Evolutionary conservation across 148 eudicot species (phyloP), one percentile per base, ranked within the genome.

Genomic region (Talinum fruticosum): DNA sequence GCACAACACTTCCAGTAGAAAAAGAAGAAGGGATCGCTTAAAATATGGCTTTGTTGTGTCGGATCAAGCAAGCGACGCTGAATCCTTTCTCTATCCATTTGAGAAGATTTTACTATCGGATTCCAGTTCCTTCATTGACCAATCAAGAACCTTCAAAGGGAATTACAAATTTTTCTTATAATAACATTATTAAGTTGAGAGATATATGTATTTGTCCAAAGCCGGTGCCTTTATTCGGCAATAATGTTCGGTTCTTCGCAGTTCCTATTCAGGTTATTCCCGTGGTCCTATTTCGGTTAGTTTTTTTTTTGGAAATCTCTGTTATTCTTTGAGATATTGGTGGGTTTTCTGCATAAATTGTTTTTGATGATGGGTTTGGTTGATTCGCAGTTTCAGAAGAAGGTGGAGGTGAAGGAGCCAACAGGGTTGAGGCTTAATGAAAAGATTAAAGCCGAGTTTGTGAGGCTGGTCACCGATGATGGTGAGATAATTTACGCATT

Each of bases 391-490:
- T 70, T 76, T 74, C 66, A 79, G 80, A 81, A 82, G 79, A 85
- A 85, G 85, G 77, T 76, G 78, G 87, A 87, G 75, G 80, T 67
- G 68, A 73, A 82, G 68, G 81, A 76, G 44, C 24, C 80, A 0
- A 79, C 61, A 21, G 86, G 86, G 73, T 88, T 83, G 30, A 86
- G 90, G 62, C 75, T 92, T 87, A 94, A 94, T 79, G 97, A 88
- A 33, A 74, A 89, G 82, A 94, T 94, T 73, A 78, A 68, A 26
- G 90, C 87, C 0, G 85, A 87, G 1, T 21, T 53, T 47, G 78
- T 94, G 44, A 82, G 98, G 80, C 90, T 94, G 78, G 97, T 94
- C 33, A 77, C 66, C 33, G 94, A 90, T 71, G 92, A 90, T 79
- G 97, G 97, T 94, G 45, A 72, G 44, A 30, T 10, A 29, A 28